Percentiles rank a stretch among this genome's conserved stretches.
Conservation (phyloP, 805 yeast species). For the Saturnispora dispora region DNA sequence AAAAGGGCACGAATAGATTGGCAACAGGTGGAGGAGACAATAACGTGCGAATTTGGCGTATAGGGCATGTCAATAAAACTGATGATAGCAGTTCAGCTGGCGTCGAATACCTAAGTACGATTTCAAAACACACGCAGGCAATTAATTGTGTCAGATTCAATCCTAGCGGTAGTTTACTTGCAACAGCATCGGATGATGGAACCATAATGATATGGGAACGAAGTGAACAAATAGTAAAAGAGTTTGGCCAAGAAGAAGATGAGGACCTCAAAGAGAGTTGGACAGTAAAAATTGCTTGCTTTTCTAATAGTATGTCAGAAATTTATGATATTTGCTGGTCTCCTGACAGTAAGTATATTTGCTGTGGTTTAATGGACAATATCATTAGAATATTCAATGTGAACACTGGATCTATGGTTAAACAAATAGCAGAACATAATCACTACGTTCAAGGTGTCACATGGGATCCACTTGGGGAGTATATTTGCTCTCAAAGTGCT, state of each 20-base stretch:
- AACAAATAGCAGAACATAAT: constrained; percentile 60
- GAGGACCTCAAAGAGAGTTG: constrained; percentile 60
- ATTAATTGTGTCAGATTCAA: constrained; percentile 85
- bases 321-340: constrained; percentile 92
- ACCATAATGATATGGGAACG: constrained; percentile 71
- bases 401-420: constrained; percentile 44
- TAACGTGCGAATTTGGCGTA: constrained; percentile 51
- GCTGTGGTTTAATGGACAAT: constrained; percentile 92
- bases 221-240: constrained; percentile 43
- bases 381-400: constrained; percentile 60
- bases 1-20: constrained; percentile 35
- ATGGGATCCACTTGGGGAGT: constrained; percentile 86
- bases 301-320: constrained; percentile 54
- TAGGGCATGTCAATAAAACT: constrained; percentile 13
- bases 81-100: constrained; percentile 23
- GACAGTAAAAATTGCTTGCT: constrained; percentile 50
- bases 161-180: constrained; percentile 59
- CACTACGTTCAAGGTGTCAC: constrained; percentile 94
- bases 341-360: constrained; percentile 65
- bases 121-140: constrained; percentile 86
- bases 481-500: constrained; percentile 78
- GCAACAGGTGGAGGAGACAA: constrained; percentile 95
- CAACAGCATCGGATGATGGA: constrained; percentile 96
- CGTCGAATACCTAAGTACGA: constrained; percentile 71
- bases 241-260: constrained; percentile 47